A percentile compares a stretch with the other conserved stretches of the same genome.
These are phyloP conservation scores for Buxus sempervirens DNA, from an alignment of 164 flowering plant genomes.

Conservation along the genomic window DNA sequence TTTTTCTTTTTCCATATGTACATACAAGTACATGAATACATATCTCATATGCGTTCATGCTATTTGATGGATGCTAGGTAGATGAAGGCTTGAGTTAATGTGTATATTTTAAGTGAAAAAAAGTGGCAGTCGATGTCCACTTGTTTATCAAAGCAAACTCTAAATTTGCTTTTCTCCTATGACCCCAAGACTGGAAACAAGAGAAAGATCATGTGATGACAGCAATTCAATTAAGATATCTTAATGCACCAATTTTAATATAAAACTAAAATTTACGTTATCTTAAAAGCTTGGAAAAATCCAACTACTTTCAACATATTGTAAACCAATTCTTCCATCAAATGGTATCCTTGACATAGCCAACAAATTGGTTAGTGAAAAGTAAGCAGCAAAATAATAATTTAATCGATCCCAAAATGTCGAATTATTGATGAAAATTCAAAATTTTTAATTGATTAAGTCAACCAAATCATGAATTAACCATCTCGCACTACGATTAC, in stretches of 20 bases:
- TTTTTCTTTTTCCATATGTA: too few relatives aligned
- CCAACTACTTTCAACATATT: slow-evolving; percentile 9
- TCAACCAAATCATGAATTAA: too few relatives aligned
- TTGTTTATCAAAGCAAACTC: neutral
- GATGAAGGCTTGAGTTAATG: neutral
- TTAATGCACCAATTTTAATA: neutral
- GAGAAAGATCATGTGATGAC: neutral
- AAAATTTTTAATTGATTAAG: neutral
- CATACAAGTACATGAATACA: neutral
- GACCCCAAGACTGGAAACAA: neutral
- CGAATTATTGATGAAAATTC: neutral
- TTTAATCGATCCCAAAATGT: neutral
- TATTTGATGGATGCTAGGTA: neutral
- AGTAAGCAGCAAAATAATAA: slow-evolving; percentile 10
- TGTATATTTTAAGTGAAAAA: too few relatives aligned
- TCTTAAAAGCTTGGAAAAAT: slow-evolving; percentile 10
- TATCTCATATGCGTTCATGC: neutral
- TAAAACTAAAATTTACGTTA: neutral
- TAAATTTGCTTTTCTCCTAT: neutral
- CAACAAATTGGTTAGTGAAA: slow-evolving; percentile 3
- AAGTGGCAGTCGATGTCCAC: neutral
- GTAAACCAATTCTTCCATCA: slow-evolving; percentile 17
- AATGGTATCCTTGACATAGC: slow-evolving; percentile 9
- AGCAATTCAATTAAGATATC: neutral
- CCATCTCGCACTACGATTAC: too few relatives aligned